phyloP scores from a whole-genome alignment of 176 grass and related monocot species.

The Raddia guianensis region DNA sequence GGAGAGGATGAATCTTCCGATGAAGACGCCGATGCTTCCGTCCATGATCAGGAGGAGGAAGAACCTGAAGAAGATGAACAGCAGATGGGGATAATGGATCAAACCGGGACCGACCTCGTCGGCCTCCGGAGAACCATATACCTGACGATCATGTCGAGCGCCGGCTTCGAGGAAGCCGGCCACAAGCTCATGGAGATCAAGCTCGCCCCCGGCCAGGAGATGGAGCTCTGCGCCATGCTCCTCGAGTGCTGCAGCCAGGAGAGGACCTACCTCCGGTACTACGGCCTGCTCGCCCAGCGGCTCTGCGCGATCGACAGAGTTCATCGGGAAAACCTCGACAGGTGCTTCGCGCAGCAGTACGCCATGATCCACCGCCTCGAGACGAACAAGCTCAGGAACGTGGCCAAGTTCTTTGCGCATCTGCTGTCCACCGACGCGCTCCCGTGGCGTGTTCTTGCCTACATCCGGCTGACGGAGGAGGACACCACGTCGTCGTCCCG shows the following conservation, averaged over 20 bases:
- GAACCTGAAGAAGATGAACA: constrained; percentile 76
- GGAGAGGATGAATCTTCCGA: neutral
- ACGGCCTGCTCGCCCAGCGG: constrained; percentile 54
- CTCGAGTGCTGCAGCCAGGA: constrained; percentile 70
- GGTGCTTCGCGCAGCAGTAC: constrained; percentile 91
- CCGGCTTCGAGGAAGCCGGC: constrained; percentile 46
- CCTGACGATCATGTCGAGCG: constrained; percentile 58
- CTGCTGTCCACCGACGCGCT: constrained; percentile 82
- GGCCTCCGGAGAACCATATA: constrained; percentile 55
- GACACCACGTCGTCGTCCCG: constrained; percentile 92
- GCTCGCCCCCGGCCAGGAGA: constrained; percentile 69
- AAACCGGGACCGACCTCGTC: constrained; percentile 44
- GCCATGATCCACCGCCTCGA: constrained; percentile 92
- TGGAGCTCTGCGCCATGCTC: constrained; percentile 66
- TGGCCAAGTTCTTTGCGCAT: constrained; percentile 98
- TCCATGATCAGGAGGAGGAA: neutral
- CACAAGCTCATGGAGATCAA: constrained; percentile 83
- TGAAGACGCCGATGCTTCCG: constrained; percentile 27
- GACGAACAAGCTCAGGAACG: constrained; percentile 93
- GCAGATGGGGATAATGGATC: constrained; percentile 49
- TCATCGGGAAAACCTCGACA: constrained; percentile 92
- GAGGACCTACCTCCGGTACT: constrained; percentile 46
- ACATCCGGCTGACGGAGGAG: constrained; percentile 93
- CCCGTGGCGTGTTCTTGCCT: constrained; percentile 85
- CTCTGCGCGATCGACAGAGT: constrained; percentile 59